phyloP scores from a whole-genome alignment of 2,329 filamentous ascomycete genomes.

The Fusarium proliferatum region DNA sequence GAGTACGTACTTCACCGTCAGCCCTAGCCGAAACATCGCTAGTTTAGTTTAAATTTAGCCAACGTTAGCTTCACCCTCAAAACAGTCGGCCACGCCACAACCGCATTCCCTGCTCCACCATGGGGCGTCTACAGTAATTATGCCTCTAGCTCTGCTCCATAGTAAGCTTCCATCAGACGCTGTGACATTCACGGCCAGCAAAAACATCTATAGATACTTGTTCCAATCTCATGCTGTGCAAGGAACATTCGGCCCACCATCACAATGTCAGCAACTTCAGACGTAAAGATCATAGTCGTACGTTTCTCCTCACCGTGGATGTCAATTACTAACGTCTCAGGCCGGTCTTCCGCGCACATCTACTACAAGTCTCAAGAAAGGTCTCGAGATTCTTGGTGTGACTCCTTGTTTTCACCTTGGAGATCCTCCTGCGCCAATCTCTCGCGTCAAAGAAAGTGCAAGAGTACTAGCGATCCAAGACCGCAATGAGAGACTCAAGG shows the following conservation, averaged over 20 bases:
- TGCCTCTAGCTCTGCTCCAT: background rate
- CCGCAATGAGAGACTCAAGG: slow-evolving; percentile 30
- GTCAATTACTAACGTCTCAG: background rate
- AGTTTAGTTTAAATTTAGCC: background rate
- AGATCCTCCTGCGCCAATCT: slow-evolving; percentile 30
- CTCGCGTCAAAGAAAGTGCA: slow-evolving; percentile 32
- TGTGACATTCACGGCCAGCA: background rate
- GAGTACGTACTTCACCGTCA: slow-evolving; percentile 4
- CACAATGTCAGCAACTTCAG: slow-evolving; percentile 8
- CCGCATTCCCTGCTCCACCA: background rate
- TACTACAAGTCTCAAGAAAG: slow-evolving; percentile 37
- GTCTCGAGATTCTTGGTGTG: slow-evolving; percentile 29
- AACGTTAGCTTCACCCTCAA: background rate
- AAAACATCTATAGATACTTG: slow-evolving; percentile 12
- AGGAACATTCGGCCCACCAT: background rate
- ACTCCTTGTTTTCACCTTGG: slow-evolving; percentile 32
- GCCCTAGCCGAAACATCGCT: slow-evolving; percentile 13
- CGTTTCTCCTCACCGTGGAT: background rate
- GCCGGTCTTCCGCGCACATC: slow-evolving; percentile 32
- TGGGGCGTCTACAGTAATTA: too few species aligned
- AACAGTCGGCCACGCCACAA: slow-evolving; percentile 5
- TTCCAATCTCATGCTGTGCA: background rate
- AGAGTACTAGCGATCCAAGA: slow-evolving; percentile 25
- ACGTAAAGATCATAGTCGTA: slow-evolving; percentile 35
- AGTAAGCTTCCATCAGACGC: background rate